Evolutionary conservation across 768 basidiomycete genomes (phyloP), one percentile per base, ranked within the genome.

Genomic region (Lactarius tabidus): DNA sequence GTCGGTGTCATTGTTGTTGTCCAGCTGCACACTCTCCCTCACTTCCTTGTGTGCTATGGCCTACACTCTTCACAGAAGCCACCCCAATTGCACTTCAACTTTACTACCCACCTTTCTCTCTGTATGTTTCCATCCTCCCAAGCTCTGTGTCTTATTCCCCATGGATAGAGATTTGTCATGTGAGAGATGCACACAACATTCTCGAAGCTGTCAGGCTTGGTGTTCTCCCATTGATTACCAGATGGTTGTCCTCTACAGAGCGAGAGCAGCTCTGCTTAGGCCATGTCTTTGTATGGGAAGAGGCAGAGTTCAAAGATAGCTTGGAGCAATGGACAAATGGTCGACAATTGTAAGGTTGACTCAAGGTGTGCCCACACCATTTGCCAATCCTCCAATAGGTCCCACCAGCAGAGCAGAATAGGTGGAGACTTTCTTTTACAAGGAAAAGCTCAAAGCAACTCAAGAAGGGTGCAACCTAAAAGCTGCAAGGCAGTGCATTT

Each of bases 331-430:
- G 90, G 90, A 92, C 90, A 20, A 90, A 92, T 72, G 90, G 90
- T 17, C 79, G 89, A 67, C 79, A 90, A 77, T 92, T 90, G 90
- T 86, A 73, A 55, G 77, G 62, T 28, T 31, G 17, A 26, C 56
- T 43, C 33, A 55, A 3, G 17, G n/a, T 15, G 29, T 33, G 18
- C 18, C 36, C 20, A 31, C 23, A 23, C 39, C 6, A 15, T 51
- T 14, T 57, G 17, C 65, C 65, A 56, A 68, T 8, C 68, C 29
- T 35, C 35, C 12, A 29, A 20, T 67, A 91, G 90, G 89, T 91
- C 90, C 1, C 90, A n/a, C n/a, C n/a, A n/a, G n/a, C n/a, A 91
- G 73, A 91, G 90, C 74, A 79, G 90, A 64, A 92, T 92, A 90
- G 79, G 88, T 29, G 89, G 86, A 26, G 90, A 89, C 72, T 91